Evolutionary conservation across 2,329 filamentous ascomycete genomes (phyloP).

Genomic region (Colletotrichum cuscutae): DNA sequence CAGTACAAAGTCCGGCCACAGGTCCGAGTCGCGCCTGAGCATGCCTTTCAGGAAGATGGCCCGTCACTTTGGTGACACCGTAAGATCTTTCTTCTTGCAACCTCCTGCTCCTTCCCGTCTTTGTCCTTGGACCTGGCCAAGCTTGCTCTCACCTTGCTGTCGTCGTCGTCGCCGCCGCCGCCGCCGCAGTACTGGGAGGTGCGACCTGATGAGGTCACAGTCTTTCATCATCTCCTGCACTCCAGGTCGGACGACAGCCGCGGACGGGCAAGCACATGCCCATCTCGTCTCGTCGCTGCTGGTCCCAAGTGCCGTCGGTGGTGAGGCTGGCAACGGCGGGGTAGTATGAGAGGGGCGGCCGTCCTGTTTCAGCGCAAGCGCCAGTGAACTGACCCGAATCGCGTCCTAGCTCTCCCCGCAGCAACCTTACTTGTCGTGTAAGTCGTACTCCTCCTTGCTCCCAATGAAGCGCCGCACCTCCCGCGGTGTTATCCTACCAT

Average conservation of each 20-base stretch:
- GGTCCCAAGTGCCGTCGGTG: not conserved
- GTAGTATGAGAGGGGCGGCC: not conserved
- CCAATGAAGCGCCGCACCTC: not conserved
- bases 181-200: not conserved
- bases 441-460: conserved; percentile 41
- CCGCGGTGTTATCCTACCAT: not conserved
- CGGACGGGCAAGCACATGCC: not conserved
- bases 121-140: not conserved
- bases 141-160: too few relatives aligned
- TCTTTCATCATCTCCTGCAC: not conserved
- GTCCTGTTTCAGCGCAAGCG: conserved; percentile 20
- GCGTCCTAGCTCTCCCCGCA: conserved; percentile 46
- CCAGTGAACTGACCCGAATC: conserved; percentile 33
- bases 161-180: too few relatives aligned
- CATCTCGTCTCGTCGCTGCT: not conserved
- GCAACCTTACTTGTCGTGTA: conserved; percentile 57
- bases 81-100: conserved; percentile 41
- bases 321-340: not conserved
- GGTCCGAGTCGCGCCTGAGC: conserved; percentile 35
- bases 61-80: conserved; percentile 59
- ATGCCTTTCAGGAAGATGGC: conserved; percentile 51
- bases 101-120: conserved; percentile 32
- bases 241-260: conserved; percentile 10
- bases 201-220: not conserved
- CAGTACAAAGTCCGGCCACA: conserved; percentile 24